Percentiles rank a stretch among this genome's conserved stretches.
phyloP scores from a whole-genome alignment of 495 filamentous ascomycete genomes.

The Aspergillus nidulans region DNA sequence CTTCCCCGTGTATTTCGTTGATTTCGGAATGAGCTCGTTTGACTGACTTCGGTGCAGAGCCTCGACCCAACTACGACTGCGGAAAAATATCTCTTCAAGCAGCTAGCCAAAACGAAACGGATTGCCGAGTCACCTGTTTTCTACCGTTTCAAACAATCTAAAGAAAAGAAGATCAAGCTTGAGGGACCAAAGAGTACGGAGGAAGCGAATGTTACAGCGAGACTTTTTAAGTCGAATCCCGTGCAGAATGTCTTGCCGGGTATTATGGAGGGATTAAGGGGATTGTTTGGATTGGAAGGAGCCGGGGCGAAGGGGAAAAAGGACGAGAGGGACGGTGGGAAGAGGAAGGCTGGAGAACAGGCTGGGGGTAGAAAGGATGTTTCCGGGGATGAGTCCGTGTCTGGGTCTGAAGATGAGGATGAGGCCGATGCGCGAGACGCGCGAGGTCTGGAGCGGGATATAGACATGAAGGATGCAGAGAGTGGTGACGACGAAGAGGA shows the following conservation, averaged over 20 bases:
- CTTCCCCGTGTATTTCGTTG: not conserved
- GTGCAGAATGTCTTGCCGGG: slow-evolving; percentile 65
- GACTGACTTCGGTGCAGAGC: slow-evolving; percentile 24
- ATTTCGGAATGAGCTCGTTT: slow-evolving; percentile 1
- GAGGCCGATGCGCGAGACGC: not conserved
- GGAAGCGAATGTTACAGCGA: slow-evolving; percentile 70
- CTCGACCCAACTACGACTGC: slow-evolving; percentile 65
- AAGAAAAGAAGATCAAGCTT: slow-evolving; percentile 25
- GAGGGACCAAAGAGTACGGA: slow-evolving; percentile 46
- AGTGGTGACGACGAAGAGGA: slow-evolving; percentile 40
- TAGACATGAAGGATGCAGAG: slow-evolving; percentile 35
- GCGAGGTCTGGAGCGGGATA: slow-evolving; percentile 3
- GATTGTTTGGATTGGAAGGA: slow-evolving; percentile 54
- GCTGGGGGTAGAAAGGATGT: too few relatives aligned
- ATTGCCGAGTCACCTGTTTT: slow-evolving; percentile 54
- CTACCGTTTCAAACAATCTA: slow-evolving; percentile 28
- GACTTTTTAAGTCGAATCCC: slow-evolving; percentile 70
- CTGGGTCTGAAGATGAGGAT: not conserved
- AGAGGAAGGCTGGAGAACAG: too few relatives aligned
- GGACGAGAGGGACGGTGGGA: slow-evolving; percentile 11
- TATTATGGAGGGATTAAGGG: slow-evolving; percentile 58
- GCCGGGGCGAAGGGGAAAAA: slow-evolving; percentile 25
- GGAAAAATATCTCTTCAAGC: slow-evolving; percentile 67
- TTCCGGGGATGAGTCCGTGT: not conserved
- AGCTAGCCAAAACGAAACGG: slow-evolving; percentile 66